Conservation (phyloP, 257 asterid species). For the Cordia subcordata region DNA sequence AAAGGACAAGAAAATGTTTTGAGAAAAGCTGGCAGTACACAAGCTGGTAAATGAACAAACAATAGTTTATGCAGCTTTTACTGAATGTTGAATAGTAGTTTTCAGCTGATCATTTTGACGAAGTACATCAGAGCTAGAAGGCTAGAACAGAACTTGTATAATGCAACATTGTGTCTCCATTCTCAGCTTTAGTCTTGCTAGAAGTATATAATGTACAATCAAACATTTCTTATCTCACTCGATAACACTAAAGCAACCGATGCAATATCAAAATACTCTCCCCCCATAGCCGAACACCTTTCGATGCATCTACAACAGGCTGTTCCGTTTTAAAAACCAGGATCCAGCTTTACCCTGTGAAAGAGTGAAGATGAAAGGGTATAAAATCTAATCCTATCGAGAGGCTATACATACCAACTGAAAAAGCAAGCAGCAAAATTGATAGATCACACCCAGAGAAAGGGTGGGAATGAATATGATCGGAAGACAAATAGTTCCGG, state of each 20-base stretch:
- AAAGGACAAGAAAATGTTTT: too few relatives aligned
- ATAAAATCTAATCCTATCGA: constrained; percentile 7
- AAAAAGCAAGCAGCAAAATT: constrained; percentile 22
- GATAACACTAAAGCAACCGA: background rate
- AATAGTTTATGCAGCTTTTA: too few relatives aligned
- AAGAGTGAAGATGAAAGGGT: constrained; percentile 1
- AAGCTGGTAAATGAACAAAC: too few relatives aligned
- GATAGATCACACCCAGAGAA: constrained; percentile 7
- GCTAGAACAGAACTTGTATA: too few relatives aligned
- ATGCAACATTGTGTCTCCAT: too few relatives aligned
- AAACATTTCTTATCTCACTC: background rate
- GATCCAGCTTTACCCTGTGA: constrained; percentile 22
- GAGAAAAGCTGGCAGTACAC: too few relatives aligned
- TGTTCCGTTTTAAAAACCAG: constrained; percentile 31
- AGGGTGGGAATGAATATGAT: background rate
- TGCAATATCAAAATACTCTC: background rate
- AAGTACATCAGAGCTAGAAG: too few relatives aligned
- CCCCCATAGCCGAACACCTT: constrained; percentile 12
- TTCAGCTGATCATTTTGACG: too few relatives aligned
- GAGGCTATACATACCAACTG: constrained; percentile 13
- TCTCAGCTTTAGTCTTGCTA: too few relatives aligned
- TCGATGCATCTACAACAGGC: constrained; percentile 18
- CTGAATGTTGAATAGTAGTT: too few relatives aligned
- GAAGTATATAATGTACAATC: background rate
- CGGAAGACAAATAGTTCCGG: constrained; percentile 4